phyloP scores from a whole-genome alignment of 305 asterid genomes.

The Plantago coronopus region DNA sequence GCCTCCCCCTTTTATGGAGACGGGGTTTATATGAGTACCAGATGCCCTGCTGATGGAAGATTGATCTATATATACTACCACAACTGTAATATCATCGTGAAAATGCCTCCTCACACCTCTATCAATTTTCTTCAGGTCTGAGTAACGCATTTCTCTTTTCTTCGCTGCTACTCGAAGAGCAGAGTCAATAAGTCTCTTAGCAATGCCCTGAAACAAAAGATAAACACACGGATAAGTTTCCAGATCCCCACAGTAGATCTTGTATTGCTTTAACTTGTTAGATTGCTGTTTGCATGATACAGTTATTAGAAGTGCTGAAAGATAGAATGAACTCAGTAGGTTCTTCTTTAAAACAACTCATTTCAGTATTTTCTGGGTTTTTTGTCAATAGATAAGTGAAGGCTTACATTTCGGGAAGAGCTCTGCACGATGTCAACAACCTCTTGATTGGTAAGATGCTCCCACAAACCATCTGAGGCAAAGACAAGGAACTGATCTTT shows the following conservation, averaged over 20 bases:
- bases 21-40: slow-evolving; percentile 24
- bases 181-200: slow-evolving; percentile 63
- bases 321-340: too few relatives aligned
- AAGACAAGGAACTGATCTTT: slow-evolving; percentile 74
- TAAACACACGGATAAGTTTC: background rate
- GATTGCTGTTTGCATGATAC: too few relatives aligned
- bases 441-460: slow-evolving; percentile 89
- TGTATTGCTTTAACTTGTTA: too few relatives aligned
- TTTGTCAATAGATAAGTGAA: background rate
- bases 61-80: slow-evolving; percentile 62
- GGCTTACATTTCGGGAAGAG: slow-evolving; percentile 59
- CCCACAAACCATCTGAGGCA: slow-evolving; percentile 98
- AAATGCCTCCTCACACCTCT: slow-evolving; percentile 90
- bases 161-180: slow-evolving; percentile 82
- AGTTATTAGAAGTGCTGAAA: too few relatives aligned
- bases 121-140: slow-evolving; percentile 83
- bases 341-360: too few relatives aligned
- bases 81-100: slow-evolving; percentile 84
- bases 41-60: slow-evolving; percentile 33
- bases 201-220: slow-evolving; percentile 57
- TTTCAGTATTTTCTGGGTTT: background rate
- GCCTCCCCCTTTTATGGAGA: slow-evolving; percentile 52
- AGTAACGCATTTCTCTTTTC: slow-evolving; percentile 90
- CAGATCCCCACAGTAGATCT: background rate
- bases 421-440: slow-evolving; percentile 78